Evolutionary conservation across 257 asterid genomes (phyloP), one percentile per base, ranked within the genome.

Genomic region (Gardenia jasminoides): DNA sequence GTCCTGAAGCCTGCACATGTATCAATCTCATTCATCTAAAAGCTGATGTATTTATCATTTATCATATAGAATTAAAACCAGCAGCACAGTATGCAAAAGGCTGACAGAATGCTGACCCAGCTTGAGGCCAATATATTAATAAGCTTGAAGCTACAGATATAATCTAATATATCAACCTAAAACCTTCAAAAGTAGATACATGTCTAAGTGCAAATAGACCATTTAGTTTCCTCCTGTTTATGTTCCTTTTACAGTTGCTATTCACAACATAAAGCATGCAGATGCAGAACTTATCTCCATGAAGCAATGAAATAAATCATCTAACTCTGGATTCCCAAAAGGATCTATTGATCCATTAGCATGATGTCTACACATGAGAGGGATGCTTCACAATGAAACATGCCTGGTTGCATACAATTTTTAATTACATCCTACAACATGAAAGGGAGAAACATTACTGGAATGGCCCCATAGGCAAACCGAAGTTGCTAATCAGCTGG

Each of bases 391-490:
- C 20, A 7, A 72, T 22, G 46, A 75, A 10, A 59, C 70, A 58
- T 59, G 78, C 52, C 65, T 33, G 10, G 26, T 65, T 36, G n/a
- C 46, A 66, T 30, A 33, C 62, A 30, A 64, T 56, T 47, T 64
- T 54, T 15, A 7, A 24, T 66, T 13, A 66, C 44, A 31, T 66
- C 46, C n/a, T 66, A 78, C 2, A 41, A 15, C 28, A 68, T 69
- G 50, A 76, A 80, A 79, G 81, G 84, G 80, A 84, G 83, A 89
- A 84, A 76, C 82, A 84, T 91, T 93, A 96, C 99, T 90, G 98
- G 88, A 96, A 92, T 76, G 99, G 99, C n/a, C 99, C 99, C 79
- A 96, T 77, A 22, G 99, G 98, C 77, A 96, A 91, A 80, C 99
- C 99, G 76, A 96, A 96, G 81, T 88, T 75, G 65, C 82, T 74